Evolutionary conservation across 805 yeast species (phyloP).

Genomic region (Candida corydali): DNA sequence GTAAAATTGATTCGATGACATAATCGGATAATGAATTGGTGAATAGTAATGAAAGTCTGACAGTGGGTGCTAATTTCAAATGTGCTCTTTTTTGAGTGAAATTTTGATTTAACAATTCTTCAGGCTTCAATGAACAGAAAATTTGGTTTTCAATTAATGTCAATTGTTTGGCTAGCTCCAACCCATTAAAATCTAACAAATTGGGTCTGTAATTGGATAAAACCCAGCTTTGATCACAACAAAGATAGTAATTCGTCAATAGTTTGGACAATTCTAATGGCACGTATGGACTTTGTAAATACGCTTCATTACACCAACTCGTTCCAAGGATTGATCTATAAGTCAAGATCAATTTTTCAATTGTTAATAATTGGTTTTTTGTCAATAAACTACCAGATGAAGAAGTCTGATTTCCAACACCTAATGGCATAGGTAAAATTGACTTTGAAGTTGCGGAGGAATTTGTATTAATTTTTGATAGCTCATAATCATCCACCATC

Average conservation of each 20-base stretch:
- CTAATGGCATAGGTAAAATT: constrained; percentile 41
- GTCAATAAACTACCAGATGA: constrained; percentile 37
- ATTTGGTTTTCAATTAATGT: constrained; percentile 68
- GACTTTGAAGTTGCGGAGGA: constrained; percentile 42
- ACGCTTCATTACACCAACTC: constrained; percentile 41
- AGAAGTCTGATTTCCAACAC: constrained; percentile 40
- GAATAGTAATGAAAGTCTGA: constrained; percentile 56
- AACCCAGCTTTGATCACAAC: constrained; percentile 57
- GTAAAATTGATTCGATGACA: constrained; percentile 65
- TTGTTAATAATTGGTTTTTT: constrained; percentile 34
- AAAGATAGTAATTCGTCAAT: constrained; percentile 44
- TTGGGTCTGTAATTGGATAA: constrained; percentile 50
- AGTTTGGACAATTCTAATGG: constrained; percentile 31
- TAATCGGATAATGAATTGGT: constrained; percentile 71
- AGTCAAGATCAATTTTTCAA: constrained; percentile 47
- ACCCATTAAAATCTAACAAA: constrained; percentile 56
- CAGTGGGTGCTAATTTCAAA: constrained; percentile 58
- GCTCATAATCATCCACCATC: constrained; percentile 55
- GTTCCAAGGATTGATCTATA: constrained; percentile 51
- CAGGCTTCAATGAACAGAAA: constrained; percentile 59
- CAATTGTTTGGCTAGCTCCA: constrained; percentile 74
- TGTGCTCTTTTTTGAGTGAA: constrained; percentile 57
- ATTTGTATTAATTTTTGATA: constrained; percentile 47
- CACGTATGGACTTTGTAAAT: constrained; percentile 25
- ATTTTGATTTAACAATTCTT: constrained; percentile 63